Evolutionary conservation across 2,329 filamentous ascomycete species (phyloP).

Genomic region (Alternaria postmessia): DNA sequence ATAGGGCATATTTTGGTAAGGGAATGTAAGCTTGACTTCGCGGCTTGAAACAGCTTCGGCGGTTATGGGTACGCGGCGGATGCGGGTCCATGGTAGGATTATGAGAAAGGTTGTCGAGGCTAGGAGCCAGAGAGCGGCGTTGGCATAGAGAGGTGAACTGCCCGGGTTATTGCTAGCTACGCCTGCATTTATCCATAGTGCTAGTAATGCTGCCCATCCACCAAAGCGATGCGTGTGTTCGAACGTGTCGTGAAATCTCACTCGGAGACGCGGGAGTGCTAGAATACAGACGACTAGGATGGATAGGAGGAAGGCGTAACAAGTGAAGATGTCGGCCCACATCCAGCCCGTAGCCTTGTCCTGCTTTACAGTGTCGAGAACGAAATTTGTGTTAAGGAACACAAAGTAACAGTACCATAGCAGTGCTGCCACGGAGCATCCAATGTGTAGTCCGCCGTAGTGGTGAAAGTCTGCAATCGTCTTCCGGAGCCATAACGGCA

Average conservation of each 20-base stretch:
- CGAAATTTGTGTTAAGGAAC: conserved; percentile 38
- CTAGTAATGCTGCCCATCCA: conserved; percentile 40
- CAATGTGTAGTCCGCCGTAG: conserved; percentile 48
- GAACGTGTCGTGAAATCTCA: conserved; percentile 44
- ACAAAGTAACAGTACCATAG: conserved; percentile 57
- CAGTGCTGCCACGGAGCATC: conserved; percentile 40
- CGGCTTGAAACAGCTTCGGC: conserved; percentile 74
- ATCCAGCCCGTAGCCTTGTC: conserved; percentile 26
- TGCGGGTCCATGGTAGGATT: conserved; percentile 75
- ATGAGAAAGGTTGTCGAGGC: conserved; percentile 70
- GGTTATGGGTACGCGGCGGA: conserved; percentile 71
- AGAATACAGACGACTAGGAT: conserved; percentile 38
- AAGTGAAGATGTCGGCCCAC: conserved; percentile 26
- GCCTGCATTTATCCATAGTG: conserved; percentile 39
- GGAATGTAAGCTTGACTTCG: conserved; percentile 70
- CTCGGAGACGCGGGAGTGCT: conserved; percentile 35
- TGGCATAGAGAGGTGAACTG: conserved; percentile 9
- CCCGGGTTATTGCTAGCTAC: conserved; percentile 14
- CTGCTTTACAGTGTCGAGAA: conserved; percentile 8
- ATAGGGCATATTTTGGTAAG: conserved; percentile 30
- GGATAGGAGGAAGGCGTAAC: conserved; percentile 23
- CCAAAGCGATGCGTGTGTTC: conserved; percentile 48
- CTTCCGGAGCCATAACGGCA: conserved; percentile 37
- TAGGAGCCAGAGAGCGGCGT: conserved; percentile 69
- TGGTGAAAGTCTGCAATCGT: conserved; percentile 40